A percentile compares a stretch with the other conserved stretches of the same genome.
Evolutionary conservation across 1,139 yeast genomes (phyloP).

Genomic region (Yamadazyma diospyri): DNA sequence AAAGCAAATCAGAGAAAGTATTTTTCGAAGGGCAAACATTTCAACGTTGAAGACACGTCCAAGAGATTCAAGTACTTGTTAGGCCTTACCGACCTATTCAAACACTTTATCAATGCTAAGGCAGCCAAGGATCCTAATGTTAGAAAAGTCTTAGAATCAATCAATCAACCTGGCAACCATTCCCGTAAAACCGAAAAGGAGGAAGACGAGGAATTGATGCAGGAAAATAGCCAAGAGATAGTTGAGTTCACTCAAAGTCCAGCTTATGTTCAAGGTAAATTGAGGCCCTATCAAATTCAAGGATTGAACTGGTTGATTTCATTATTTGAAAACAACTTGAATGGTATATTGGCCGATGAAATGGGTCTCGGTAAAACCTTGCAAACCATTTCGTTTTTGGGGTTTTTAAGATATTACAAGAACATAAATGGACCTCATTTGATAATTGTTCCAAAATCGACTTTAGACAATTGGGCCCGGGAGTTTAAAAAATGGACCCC

Average conservation of each 20-base stretch:
- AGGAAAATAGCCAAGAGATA: constrained; percentile 42
- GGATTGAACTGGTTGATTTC: constrained; percentile 92
- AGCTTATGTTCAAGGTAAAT: constrained; percentile 54
- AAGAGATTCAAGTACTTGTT: constrained; percentile 63
- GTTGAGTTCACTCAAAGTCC: constrained; percentile 68
- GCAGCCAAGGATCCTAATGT: constrained; percentile 63
- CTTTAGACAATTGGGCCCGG: constrained; percentile 76
- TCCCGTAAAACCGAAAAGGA: constrained; percentile 62
- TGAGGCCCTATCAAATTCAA: constrained; percentile 85
- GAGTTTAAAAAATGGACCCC: constrained; percentile 81
- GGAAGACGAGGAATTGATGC: constrained; percentile 63
- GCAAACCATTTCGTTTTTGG: constrained; percentile 84
- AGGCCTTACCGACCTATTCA: constrained; percentile 64
- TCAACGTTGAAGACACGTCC: constrained; percentile 53
- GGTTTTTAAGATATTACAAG: constrained; percentile 61
- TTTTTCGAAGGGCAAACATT: constrained; percentile 45
- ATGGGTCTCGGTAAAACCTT: constrained; percentile 97
- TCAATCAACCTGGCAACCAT: constrained; percentile 17
- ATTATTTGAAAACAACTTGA: constrained; percentile 74
- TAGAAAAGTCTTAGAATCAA: constrained; percentile 41
- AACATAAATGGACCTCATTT: constrained; percentile 68
- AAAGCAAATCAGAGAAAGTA: constrained; percentile 26
- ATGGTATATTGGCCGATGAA: constrained; percentile 95
- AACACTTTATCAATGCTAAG: constrained; percentile 64
- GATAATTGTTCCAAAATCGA: constrained; percentile 74